These are phyloP conservation scores for Citrus hindsii DNA, from an alignment of 345 rosid species.

Conservation along the genomic window DNA sequence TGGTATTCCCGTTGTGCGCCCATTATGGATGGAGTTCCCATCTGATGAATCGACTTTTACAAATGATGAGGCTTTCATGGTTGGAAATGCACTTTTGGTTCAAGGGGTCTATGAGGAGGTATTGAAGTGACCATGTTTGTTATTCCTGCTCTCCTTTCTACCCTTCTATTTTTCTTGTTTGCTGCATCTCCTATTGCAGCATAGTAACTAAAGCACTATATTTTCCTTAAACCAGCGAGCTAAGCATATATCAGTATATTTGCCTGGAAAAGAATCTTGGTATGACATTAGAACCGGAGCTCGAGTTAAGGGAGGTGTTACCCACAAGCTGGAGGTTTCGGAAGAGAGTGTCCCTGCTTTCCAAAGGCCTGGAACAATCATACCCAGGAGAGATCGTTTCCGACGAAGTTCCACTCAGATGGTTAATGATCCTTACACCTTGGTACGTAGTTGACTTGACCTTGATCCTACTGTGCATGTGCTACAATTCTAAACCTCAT, in stretches of 20 bases:
- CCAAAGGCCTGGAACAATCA: conserved; percentile 93
- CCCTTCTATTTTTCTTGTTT: conserved; percentile 3
- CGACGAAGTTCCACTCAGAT: conserved; percentile 95
- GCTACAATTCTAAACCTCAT: not conserved
- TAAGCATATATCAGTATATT: conserved; percentile 65
- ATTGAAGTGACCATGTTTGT: conserved; percentile 7
- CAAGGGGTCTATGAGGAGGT: conserved; percentile 95
- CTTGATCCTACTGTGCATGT: not conserved
- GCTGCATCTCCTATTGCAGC: not conserved
- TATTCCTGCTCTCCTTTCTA: conserved; percentile 4
- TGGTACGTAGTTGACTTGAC: conserved; percentile 48
- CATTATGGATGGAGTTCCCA: conserved; percentile 99
- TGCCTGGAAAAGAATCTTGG: conserved; percentile 93
- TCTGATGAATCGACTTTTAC: conserved; percentile 74
- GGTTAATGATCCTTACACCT: conserved; percentile 87
- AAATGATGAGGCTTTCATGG: conserved; percentile 97
- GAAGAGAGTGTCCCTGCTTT: conserved; percentile 92
- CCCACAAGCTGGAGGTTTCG: conserved; percentile 65
- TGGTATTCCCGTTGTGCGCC: conserved; percentile 85
- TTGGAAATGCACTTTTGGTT: conserved; percentile 82
- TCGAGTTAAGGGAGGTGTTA: conserved; percentile 56
- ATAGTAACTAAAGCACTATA: not conserved
- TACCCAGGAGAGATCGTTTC: conserved; percentile 88
- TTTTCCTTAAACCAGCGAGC: conserved; percentile 46
- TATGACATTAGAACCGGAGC: conserved; percentile 79